phyloP scores from a whole-genome alignment of 257 asterid species.

The Forsythia viridissima region DNA sequence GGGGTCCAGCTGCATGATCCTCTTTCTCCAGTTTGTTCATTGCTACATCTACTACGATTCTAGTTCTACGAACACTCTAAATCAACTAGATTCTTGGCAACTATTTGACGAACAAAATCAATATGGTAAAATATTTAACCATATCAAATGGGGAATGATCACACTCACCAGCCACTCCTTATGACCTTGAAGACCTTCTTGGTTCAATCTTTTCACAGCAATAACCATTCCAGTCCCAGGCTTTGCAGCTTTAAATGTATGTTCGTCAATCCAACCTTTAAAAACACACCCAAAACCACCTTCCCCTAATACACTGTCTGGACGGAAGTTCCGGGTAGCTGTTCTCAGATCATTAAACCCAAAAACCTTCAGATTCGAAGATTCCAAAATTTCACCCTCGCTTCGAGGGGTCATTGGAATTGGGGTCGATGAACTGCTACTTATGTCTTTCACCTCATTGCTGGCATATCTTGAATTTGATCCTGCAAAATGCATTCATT shows the following conservation, averaged over 20 bases:
- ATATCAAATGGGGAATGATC: not conserved
- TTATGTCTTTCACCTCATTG: conserved; percentile 39
- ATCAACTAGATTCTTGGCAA: not conserved
- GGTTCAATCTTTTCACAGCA: conserved; percentile 76
- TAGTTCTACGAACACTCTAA: not conserved
- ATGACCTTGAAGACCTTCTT: conserved; percentile 82
- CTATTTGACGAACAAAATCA: not conserved
- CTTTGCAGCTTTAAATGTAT: conserved; percentile 62
- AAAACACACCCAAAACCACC: conserved; percentile 87
- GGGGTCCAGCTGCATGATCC: not conserved
- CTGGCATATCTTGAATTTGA: conserved; percentile 34
- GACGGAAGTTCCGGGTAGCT: conserved; percentile 83
- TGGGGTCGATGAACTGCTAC: conserved; percentile 44
- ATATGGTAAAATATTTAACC: not conserved
- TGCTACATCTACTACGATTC: not conserved
- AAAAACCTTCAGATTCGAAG: conserved; percentile 51
- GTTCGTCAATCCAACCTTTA: conserved; percentile 84
- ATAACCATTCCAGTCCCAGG: conserved; percentile 79
- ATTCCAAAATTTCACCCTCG: conserved; percentile 64
- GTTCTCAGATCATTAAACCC: conserved; percentile 58
- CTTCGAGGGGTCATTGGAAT: conserved; percentile 57
- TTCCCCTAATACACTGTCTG: conserved; percentile 85
- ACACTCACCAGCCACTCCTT: conserved; percentile 84
- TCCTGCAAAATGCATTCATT: conserved; percentile 31
- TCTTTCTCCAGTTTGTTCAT: not conserved